Evolutionary conservation across 2,329 filamentous ascomycete genomes (phyloP).

Genomic region (Neopestalotiopsis sp.): DNA sequence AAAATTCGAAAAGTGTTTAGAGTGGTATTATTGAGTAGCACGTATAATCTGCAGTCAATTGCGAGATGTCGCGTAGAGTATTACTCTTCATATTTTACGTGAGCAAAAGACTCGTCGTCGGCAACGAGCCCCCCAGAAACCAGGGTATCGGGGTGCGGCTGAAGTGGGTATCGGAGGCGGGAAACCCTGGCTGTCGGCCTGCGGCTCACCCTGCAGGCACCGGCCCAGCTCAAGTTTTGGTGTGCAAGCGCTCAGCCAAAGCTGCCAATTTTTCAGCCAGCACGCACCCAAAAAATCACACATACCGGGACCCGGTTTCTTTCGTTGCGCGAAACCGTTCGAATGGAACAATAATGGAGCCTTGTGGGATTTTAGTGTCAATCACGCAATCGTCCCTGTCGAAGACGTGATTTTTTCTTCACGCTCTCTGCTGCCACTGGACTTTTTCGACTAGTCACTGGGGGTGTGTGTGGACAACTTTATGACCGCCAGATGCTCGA

Average conservation of each 20-base stretch:
- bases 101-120: not conserved
- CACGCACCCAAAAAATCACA: not conserved
- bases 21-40: not conserved
- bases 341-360: conserved; percentile 11
- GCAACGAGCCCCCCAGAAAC: not conserved
- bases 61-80: not conserved
- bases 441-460: not conserved
- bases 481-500: not conserved
- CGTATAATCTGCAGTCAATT: not conserved
- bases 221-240: not conserved
- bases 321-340: not conserved
- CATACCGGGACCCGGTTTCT: conserved; percentile 8
- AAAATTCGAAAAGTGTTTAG: not conserved
- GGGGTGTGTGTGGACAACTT: not conserved
- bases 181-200: conserved; percentile 20
- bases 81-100: too few species aligned
- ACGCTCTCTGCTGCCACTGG: not conserved
- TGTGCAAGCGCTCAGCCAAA: not conserved
- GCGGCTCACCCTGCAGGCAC: conserved; percentile 10
- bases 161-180: conserved; percentile 21
- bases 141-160: conserved; percentile 20
- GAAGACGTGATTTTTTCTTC: conserved; percentile 18
- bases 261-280: not conserved
- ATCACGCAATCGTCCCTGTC: conserved; percentile 19
- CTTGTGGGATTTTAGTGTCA: conserved; percentile 11